Evolutionary conservation across 192 early-diverging fungal genomes (phyloP), one percentile per base, ranked within the genome.

Genomic region (Chytriomyces sp.): DNA sequence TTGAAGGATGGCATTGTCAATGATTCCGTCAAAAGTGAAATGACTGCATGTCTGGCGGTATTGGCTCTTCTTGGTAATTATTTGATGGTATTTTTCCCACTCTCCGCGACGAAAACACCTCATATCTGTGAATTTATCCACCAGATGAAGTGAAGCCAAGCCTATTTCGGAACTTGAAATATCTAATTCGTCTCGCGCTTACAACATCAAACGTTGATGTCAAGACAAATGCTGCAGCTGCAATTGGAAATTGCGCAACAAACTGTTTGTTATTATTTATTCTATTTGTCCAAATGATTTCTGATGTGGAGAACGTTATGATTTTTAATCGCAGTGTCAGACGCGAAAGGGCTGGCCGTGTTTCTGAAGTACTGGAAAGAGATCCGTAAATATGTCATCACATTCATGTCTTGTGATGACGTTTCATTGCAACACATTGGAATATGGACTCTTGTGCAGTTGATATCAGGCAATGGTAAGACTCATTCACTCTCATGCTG

Each of bases 391-490:
- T 94, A 61, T 87, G 92, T 77, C 89, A 87, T 48, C 94, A 92
- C 65, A 77, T 95, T 67, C 84, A 87, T 20, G 76, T 86, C n/a
- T 93, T 93, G 80, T 67, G 93, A 49, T 85, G 86, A 11, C 86
- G 89, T 28, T 80, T 86, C 88, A 64, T 91, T 95, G 75, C 92
- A 91, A 71, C 93, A 94, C 18, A 90, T 95, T 75, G 93, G 90
- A 5, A 86, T 94, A 48, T 95, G 93, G 93, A 95, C 93, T 28
- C 89, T 95, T 77, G 86, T 91, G 20, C 91, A 93, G 85, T 89
- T 94, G 80, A 79, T 94, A 71, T 45, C 48, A 18, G 76, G 77
- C 24, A 69, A 73, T 74, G 79, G 78, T 80, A 69, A 64, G 35
- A 18, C 10, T 16, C 1, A 9, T 3, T 23, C 2, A 11, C 50